phyloP scores from a whole-genome alignment of 257 asterid genomes.

The Linaria vulgaris region DNA sequence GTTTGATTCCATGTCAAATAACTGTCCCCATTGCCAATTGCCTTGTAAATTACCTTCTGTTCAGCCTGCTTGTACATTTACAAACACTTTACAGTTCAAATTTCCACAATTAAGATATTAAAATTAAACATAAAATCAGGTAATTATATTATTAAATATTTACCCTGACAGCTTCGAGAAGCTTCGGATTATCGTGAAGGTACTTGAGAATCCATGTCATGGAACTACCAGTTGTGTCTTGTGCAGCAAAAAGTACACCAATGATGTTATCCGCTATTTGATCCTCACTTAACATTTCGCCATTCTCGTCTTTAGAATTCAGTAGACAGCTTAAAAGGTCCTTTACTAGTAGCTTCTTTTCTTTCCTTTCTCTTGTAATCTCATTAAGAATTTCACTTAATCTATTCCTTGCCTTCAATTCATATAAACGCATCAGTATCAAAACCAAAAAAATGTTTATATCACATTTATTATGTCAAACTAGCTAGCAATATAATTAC shows the following conservation, averaged over 20 bases:
- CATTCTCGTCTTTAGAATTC: conserved; percentile 44
- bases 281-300: conserved; percentile 47
- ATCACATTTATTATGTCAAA: too few species aligned
- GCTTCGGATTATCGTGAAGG: conserved; percentile 60
- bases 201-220: conserved; percentile 83
- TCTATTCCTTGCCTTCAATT: conserved; percentile 72
- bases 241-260: conserved; percentile 87
- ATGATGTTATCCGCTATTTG: conserved; percentile 80
- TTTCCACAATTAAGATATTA: not conserved
- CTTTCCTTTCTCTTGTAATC: conserved; percentile 59
- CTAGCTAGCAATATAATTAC: too few species aligned
- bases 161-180: conserved; percentile 66
- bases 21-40: conserved; percentile 31
- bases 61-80: conserved; percentile 57
- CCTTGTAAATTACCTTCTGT: conserved; percentile 51
- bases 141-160: too few species aligned
- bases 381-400: conserved; percentile 50
- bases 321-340: conserved; percentile 57
- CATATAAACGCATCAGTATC: not conserved
- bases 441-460: too few species aligned
- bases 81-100: too few species aligned
- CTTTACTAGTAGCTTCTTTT: conserved; percentile 34
- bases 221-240: conserved; percentile 82
- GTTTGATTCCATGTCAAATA: conserved; percentile 77
- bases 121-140: too few species aligned